A percentile compares a stretch with the other conserved stretches of the same genome.
Evolutionary conservation across 441 rosid genomes (phyloP).

Genomic region (Mallotus japonicus): DNA sequence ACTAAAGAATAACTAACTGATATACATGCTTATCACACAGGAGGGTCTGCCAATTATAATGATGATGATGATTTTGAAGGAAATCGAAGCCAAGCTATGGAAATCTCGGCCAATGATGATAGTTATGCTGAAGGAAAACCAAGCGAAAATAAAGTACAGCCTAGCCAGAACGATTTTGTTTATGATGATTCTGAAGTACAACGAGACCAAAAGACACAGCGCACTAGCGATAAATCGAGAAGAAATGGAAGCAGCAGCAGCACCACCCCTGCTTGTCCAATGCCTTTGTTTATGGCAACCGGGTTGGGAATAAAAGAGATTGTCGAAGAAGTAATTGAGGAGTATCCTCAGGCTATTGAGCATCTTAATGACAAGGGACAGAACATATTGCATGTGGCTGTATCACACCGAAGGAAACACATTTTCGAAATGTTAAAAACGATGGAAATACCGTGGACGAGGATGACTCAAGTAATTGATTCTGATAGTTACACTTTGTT

Average conservation of each 20-base stretch:
- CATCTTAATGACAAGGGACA: constrained; percentile 1
- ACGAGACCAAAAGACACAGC: background rate
- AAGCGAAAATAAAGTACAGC: no score
- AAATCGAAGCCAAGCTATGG: no score
- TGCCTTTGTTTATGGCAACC: constrained; percentile 24
- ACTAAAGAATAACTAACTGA: no score
- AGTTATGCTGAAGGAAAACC: no score
- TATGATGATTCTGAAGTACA: background rate
- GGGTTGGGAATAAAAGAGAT: constrained; percentile 29
- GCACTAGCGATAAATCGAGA: no score
- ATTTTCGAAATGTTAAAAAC: background rate
- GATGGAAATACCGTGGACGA: background rate
- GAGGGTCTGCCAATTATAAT: no score
- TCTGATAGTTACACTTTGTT: constrained; percentile 16
- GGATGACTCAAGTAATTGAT: constrained; percentile 25
- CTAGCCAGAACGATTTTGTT: no score
- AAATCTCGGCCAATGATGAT: no score
- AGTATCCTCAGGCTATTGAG: constrained; percentile 25
- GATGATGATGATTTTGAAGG: no score
- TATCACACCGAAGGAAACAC: constrained; percentile 8
- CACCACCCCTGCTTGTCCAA: background rate
- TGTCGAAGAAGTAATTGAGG: constrained; percentile 4
- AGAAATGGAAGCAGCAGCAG: no score
- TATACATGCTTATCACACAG: no score
- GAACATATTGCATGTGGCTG: constrained; percentile 31